Base-by-base conservation (phyloP, 371 early-diverging fungal genomes). In the Mycotypha africana region DNA sequence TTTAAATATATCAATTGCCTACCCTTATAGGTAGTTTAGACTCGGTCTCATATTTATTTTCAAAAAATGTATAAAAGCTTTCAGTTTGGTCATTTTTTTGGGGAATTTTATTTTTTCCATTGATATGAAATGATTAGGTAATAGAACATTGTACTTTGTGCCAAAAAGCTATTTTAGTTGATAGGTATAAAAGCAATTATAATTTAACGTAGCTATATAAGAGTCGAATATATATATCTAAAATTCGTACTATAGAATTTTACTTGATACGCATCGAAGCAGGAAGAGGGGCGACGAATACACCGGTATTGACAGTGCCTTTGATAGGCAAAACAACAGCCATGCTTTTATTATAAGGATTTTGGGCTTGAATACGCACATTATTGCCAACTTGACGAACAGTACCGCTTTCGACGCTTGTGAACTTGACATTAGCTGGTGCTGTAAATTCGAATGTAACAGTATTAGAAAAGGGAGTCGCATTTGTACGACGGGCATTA, bases 231-330 rank as follows among this genome's bases (percentile, higher is more conserved):
- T n/a, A n/a, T n/a, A n/a, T n/a, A n/a, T n/a, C n/a, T n/a, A n/a
- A n/a, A n/a, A n/a, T n/a, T n/a, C n/a, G n/a, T n/a, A n/a, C n/a
- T 37, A n/a, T 7, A 19, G 16, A 37, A 15, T 10, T 38, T 42
- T 56, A 56, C 20, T 45, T 51, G 22, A 56, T 42, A 23, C 47
- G 41, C 17, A 50, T 28, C n/a, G 57, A 38, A 30, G 51, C 21
- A 23, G 55, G 49, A 14, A 31, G 39, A 14, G 65, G 63, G 14
- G 65, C 65, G 25, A 58, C 56, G 57, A 71, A 71, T 16, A 71
- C 53, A 14, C 51, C 55, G 14, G 47, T 44, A 9, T 50, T 8
- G 11, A 67, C 36, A 4, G 52, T 40, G 26, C 72, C 72, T 7
- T 36, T 38, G 31, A 67, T 30, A 8, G 24, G 20, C 19, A 58